A percentile compares a stretch with the other conserved stretches of the same genome.
Conservation (phyloP, 352 stramenopile species). For the Halophytophthora batemanensis region DNA sequence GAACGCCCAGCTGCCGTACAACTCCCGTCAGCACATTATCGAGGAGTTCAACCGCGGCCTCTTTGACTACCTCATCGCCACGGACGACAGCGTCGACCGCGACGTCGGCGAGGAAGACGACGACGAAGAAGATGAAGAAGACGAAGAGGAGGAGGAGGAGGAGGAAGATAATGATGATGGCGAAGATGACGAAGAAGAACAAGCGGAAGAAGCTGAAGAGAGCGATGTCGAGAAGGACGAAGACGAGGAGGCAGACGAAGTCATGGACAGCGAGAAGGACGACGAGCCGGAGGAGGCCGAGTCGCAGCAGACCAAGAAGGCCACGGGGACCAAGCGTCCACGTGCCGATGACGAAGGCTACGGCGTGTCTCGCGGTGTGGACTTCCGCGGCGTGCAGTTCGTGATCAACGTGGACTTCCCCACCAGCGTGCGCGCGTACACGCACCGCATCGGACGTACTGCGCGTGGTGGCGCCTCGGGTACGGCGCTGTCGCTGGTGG, state of each 20-base stretch:
- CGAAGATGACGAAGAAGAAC: conserved; percentile 43
- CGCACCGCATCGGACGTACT: conserved; percentile 97
- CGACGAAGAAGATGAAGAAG: conserved; percentile 67
- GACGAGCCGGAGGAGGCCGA: conserved; percentile 31
- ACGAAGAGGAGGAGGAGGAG: conserved; percentile 58
- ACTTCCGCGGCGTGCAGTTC: conserved; percentile 98
- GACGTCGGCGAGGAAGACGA: conserved; percentile 58
- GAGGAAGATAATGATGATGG: conserved; percentile 41
- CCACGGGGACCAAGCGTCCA: conserved; percentile 40
- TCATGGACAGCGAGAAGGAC: conserved; percentile 34
- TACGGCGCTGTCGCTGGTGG: conserved; percentile 96
- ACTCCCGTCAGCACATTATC: conserved; percentile 97
- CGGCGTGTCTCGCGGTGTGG: conserved; percentile 96
- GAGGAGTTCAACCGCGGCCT: conserved; percentile 94
- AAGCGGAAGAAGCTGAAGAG: conserved; percentile 33
- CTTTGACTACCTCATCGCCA: conserved; percentile 99
- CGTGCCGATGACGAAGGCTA: conserved; percentile 87
- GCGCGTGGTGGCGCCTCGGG: conserved; percentile 94
- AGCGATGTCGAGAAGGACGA: conserved; percentile 45
- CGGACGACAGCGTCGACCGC: conserved; percentile 95
- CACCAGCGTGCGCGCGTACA: conserved; percentile 93
- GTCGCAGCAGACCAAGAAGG: conserved; percentile 37
- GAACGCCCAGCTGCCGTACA: conserved; percentile 97
- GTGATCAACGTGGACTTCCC: conserved; percentile 99
- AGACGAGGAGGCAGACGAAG: conserved; percentile 88